Percentiles rank a stretch among this genome's conserved stretches.
These are phyloP conservation scores for Herpetospermum pedunculosum DNA, from an alignment of 306 rosid genomes.

Conservation along the genomic window DNA sequence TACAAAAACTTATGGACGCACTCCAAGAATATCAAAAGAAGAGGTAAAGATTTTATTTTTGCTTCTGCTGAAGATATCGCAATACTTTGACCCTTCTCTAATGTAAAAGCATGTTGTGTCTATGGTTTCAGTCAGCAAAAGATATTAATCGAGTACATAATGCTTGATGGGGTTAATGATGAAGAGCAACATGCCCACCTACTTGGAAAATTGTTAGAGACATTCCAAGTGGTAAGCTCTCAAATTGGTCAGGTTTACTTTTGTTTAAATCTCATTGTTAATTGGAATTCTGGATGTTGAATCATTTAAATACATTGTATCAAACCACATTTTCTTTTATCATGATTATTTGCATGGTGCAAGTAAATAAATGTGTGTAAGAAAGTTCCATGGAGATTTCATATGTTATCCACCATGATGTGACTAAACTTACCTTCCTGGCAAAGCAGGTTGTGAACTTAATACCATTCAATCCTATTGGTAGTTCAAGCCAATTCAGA, in stretches of 20 bases:
- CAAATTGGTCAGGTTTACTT: background rate
- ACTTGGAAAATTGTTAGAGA: slow-evolving; percentile 68
- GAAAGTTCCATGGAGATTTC: background rate
- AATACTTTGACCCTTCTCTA: background rate
- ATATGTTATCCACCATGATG: background rate
- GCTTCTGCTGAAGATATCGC: background rate
- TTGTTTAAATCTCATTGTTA: background rate
- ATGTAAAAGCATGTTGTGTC: slow-evolving; percentile 5
- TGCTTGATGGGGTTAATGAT: slow-evolving; percentile 94
- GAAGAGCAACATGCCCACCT: slow-evolving; percentile 86
- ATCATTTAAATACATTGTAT: background rate
- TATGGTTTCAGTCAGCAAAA: slow-evolving; percentile 53
- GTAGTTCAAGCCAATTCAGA: slow-evolving; percentile 60
- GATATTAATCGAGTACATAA: slow-evolving; percentile 90
- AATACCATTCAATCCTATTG: slow-evolving; percentile 92
- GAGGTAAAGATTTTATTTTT: slow-evolving; percentile 24
- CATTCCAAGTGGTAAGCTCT: slow-evolving; percentile 74
- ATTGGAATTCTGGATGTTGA: background rate
- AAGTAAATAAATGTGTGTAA: background rate
- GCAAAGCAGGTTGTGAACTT: slow-evolving; percentile 76
- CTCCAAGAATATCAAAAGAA: slow-evolving; percentile 70
- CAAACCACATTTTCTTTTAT: background rate
- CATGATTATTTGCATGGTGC: background rate
- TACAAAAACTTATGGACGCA: slow-evolving; percentile 75
- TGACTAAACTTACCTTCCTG: slow-evolving; percentile 7